Conservation (phyloP, 257 asterid genomes). For the Solanum okadae region DNA sequence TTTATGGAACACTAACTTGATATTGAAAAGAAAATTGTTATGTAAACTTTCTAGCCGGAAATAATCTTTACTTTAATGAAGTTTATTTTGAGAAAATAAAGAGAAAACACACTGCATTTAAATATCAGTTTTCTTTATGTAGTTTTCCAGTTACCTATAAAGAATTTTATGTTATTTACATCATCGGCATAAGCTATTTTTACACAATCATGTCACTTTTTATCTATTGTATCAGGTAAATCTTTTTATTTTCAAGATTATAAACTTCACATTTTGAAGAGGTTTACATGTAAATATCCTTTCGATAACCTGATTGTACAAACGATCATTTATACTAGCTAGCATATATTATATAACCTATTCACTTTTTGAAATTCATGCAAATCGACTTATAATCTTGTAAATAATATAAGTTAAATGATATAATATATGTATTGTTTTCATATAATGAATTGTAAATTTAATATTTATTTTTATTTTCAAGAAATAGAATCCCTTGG, state of each 20-base stretch:
- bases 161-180: background rate
- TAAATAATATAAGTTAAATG: background rate
- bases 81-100: constrained; percentile 16
- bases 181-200: background rate
- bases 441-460: background rate
- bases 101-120: constrained; percentile 14
- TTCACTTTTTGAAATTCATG: background rate
- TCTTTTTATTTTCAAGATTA: background rate
- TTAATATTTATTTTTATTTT: background rate
- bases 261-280: background rate
- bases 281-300: background rate
- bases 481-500: constrained; percentile 27
- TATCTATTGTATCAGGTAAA: background rate
- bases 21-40: background rate
- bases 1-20: background rate
- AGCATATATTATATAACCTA: background rate
- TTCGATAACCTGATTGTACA: background rate
- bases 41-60: constrained; percentile 12
- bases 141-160: background rate
- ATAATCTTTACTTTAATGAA: constrained; percentile 19
- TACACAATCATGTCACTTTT: background rate
- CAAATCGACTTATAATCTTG: background rate
- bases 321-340: rapidly evolving
- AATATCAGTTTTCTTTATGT: background rate
- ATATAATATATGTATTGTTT: background rate